Evolutionary conservation across 257 asterid species (phyloP), one percentile per base, ranked within the genome.

Genomic region (Solanum chilense): DNA sequence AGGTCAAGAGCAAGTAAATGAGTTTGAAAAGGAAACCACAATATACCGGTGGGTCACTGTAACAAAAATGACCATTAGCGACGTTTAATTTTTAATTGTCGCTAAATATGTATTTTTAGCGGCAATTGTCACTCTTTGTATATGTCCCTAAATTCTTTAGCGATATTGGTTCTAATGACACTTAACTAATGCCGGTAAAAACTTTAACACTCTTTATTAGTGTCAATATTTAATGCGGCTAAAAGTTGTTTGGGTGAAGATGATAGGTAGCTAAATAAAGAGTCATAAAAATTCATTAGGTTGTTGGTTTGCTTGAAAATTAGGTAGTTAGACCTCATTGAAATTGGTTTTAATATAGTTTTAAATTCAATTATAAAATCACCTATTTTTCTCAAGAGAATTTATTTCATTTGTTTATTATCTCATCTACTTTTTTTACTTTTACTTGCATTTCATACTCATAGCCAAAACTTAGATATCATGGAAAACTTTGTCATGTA

Each of bases 271-370:
- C 71, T 62, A 41, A 78, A 89, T 87, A 66, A 44, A 73, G 35
- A 29, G 71, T 52, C 73, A 74, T 84, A 64, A 88, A 56, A 83
- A 29, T 82, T 82, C 88, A 88, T 82, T 45, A 41, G 87, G 87
- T 90, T 23, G 90, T 88, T 86, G 90, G 84, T 84, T 21, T 41
- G 84, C 62, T 66, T 56, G 87, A 89, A 85, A 82, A 73, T 35
- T 62, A 52, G 77, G 23, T 58, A 42, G 25, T 82, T 73, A 62
- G 73, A 47, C 60, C 75, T 44, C 76, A 62, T 44, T n/a, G 83
- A 81, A 49, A 23, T 75, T 20, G 85, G 85, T 82, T 81, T 74
- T 44, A 83, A 88, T 85, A 20, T 87, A 52, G 89, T 82, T 87
- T 33, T 44, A 73, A 80, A 29, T 81, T 81, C 69, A 78, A 70